Conservation (phyloP, 768 basidiomycete species). For the Boletus reticuloceps region DNA sequence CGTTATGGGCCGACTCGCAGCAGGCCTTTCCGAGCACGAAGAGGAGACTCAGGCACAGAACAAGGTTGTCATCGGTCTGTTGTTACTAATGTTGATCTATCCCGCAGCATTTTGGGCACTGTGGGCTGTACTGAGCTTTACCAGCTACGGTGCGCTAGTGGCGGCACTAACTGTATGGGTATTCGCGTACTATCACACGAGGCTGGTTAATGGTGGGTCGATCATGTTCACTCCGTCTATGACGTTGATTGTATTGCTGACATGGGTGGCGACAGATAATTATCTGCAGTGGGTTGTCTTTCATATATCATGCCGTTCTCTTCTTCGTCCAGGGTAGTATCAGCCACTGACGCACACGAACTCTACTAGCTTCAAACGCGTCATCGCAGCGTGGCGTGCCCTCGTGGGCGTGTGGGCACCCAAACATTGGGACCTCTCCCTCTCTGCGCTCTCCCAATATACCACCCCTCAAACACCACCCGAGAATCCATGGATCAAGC, state of each 20-base stretch:
- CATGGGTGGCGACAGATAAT: conserved; percentile 44
- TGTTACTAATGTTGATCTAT: conserved; percentile 75
- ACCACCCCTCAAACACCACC: conserved; percentile 64
- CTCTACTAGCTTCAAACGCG: conserved; percentile 68
- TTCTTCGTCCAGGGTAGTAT: conserved; percentile 10
- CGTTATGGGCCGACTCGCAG: conserved; percentile 73
- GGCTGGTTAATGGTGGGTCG: conserved; percentile 76
- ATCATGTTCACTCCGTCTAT: conserved; percentile 18
- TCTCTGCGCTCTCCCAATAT: conserved; percentile 71
- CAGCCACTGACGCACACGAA: conserved; percentile 19
- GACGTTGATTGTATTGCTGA: conserved; percentile 16
- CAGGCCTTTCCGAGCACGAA: conserved; percentile 74
- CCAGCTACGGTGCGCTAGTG: conserved; percentile 67
- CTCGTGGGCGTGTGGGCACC: conserved; percentile 94
- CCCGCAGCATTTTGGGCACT: conserved; percentile 79
- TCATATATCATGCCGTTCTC: not conserved
- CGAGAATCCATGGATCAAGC: conserved; percentile 70
- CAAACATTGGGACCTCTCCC: conserved; percentile 74
- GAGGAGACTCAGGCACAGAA: conserved; percentile 97
- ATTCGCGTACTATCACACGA: conserved; percentile 83
- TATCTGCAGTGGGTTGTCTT: conserved; percentile 67
- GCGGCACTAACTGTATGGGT: conserved; percentile 69
- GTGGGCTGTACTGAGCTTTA: conserved; percentile 83
- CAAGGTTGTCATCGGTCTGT: conserved; percentile 86
- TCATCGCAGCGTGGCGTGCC: conserved; percentile 94